Base-by-base conservation (phyloP, 2,329 filamentous ascomycete genomes). In the Teratosphaeria gauchensis region DNA sequence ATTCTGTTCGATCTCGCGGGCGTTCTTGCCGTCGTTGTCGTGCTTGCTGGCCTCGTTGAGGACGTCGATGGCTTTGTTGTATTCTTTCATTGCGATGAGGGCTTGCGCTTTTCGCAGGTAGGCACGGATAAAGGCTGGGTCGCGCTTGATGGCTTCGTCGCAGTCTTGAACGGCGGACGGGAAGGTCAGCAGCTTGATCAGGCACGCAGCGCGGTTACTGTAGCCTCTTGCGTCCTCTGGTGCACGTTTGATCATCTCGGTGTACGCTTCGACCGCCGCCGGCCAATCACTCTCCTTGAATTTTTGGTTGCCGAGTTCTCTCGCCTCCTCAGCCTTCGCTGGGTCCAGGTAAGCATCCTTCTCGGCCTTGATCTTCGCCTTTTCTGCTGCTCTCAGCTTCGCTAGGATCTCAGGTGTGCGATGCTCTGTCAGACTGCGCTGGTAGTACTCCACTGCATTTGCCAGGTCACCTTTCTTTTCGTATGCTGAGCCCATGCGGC, bases 201-300 rank as follows among this genome's bases (percentile, higher is more conserved):
- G 90, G 53, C 94, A 95, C 4, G 94, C 94, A 6, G 94, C 94
- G 67, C 94, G 91, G 82, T 99, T 99, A 73, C 89, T 95, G 82
- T 94, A 99, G 51, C 94, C 92, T 67, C 95, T 87, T 48, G 94
- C 87, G 71, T 99, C 94, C 0, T 95, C 83, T 5, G 95, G 94
- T 0, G 90, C 88, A 59, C 94, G 91, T 83, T 96, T 96, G 75
- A 88, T 88, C 92, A 97, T 96, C 79, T 99, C 94, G 1, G 81
- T 84, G 79, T 99, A 99, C 0, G 92, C 90, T 52, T 90, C 91
- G 31, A 99, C 92, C 9, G 94, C 94, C 56, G 84, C 94, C 11
- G 94, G 92, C 89, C 92, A 97, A 76, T 99, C 92, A 33, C 84
- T 87, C 69, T 91, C 90, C 81, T 97, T 97, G 83, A 99, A 99